phyloP scores from a whole-genome alignment of 768 basidiomycete genomes.

The Russula abietina region DNA sequence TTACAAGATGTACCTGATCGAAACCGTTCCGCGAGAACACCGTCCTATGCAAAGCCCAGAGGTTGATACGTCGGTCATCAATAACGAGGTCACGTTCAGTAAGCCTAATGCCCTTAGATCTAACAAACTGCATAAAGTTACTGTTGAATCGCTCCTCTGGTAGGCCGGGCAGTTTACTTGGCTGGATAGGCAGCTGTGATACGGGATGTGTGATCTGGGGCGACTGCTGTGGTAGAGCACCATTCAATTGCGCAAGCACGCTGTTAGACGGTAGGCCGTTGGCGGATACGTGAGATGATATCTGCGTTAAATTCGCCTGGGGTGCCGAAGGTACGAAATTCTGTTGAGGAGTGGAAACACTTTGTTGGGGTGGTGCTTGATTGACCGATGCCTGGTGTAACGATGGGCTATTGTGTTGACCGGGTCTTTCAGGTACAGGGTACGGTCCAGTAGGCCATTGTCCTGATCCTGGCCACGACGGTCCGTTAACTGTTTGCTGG shows the following conservation, averaged over 20 bases:
- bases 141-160: too few relatives aligned
- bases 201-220: not conserved
- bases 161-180: too few relatives aligned
- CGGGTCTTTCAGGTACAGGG: constrained; percentile 12
- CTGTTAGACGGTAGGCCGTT: constrained; percentile 1
- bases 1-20: not conserved
- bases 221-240: constrained; percentile 8
- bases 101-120: too few relatives aligned
- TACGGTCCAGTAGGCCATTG: too few relatives aligned
- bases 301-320: constrained; percentile 15
- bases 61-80: constrained; percentile 2
- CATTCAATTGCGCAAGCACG: not conserved
- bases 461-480: not conserved
- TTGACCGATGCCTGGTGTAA: constrained; percentile 10
- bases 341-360: constrained; percentile 17
- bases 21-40: constrained; percentile 10
- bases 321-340: constrained; percentile 4
- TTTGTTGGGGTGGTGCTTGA: constrained; percentile 7
- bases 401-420: constrained; percentile 14
- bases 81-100: constrained; percentile 13
- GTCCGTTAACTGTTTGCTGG: constrained; percentile 9
- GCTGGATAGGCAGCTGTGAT: too few relatives aligned
- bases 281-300: constrained; percentile 6
- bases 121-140: too few relatives aligned
- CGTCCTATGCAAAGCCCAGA: constrained; percentile 6